These are phyloP conservation scores for Mycena rosella DNA, from an alignment of 768 basidiomycete genomes.

Conservation along the genomic window DNA sequence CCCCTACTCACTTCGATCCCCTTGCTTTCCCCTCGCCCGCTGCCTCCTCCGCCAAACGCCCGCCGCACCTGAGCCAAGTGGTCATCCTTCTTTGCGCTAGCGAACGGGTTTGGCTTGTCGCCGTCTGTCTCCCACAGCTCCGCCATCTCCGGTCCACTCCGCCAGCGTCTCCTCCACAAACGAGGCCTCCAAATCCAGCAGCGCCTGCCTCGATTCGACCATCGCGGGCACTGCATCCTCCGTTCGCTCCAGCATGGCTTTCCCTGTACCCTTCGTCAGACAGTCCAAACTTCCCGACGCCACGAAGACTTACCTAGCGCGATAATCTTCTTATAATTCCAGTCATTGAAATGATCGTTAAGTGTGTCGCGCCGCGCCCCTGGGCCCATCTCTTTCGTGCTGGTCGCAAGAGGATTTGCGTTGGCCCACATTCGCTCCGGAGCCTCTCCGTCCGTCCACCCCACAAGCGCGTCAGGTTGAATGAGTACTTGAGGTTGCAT, in stretches of 20 bases:
- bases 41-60: neutral
- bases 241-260: neutral
- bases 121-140: neutral
- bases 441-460: conserved; percentile 50
- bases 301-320: neutral
- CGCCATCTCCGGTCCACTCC: conserved; percentile 18
- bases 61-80: neutral
- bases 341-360: conserved; percentile 40
- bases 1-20: neutral
- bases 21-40: neutral
- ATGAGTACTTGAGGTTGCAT: conserved; percentile 39
- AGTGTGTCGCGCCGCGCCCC: conserved; percentile 44
- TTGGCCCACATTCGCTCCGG: conserved; percentile 49
- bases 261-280: too few species aligned
- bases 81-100: conserved; percentile 5
- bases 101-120: neutral
- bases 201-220: neutral
- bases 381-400: conserved; percentile 51
- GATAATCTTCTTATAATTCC: conserved; percentile 3
- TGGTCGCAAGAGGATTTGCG: conserved; percentile 42
- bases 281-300: neutral
- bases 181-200: neutral
- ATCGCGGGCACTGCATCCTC: neutral
- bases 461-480: conserved; percentile 42
- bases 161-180: neutral